A percentile compares a stretch with the other conserved stretches of the same genome.
phyloP scores from a whole-genome alignment of 2,329 filamentous ascomycete species.

The Epichloe coenophiala region DNA sequence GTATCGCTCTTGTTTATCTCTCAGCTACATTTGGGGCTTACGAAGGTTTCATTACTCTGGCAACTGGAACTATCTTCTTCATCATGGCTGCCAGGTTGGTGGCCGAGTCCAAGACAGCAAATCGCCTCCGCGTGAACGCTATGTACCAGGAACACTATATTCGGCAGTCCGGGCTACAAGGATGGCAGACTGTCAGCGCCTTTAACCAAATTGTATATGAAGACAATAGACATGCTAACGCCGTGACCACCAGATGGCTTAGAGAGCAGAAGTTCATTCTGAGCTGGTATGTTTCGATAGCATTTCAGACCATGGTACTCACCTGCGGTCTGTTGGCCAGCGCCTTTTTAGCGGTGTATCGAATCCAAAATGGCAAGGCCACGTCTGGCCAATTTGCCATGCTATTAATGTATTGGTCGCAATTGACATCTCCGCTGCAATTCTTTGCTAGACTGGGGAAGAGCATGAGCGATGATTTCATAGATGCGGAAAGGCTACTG shows the following conservation, averaged over 20 bases:
- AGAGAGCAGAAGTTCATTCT: conserved; percentile 24
- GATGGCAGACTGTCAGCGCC: conserved; percentile 45
- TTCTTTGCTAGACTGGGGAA: conserved; percentile 51
- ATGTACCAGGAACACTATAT: conserved; percentile 43
- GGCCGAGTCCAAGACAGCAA: conserved; percentile 32
- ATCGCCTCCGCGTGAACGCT: conserved; percentile 36
- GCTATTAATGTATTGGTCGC: conserved; percentile 61
- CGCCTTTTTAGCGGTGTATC: conserved; percentile 46
- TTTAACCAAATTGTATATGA: conserved; percentile 48
- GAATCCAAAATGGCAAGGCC: conserved; percentile 47
- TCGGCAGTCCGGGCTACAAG: conserved; percentile 40
- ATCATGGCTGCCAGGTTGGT: conserved; percentile 40
- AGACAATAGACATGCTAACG: conserved; percentile 37
- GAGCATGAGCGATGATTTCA: conserved; percentile 40
- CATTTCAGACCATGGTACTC: conserved; percentile 48
- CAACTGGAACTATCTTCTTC: conserved; percentile 42
- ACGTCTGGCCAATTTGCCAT: conserved; percentile 57
- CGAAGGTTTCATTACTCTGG: conserved; percentile 48
- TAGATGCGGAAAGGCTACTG: conserved; percentile 43
- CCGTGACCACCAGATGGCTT: conserved; percentile 29
- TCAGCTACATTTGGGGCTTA: conserved; percentile 45
- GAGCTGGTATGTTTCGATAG: conserved; percentile 37
- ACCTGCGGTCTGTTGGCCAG: conserved; percentile 55
- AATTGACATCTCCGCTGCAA: conserved; percentile 56
- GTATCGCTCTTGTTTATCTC: conserved; percentile 45